Base-by-base conservation (phyloP, 176 grass and related monocot genomes). In the Alopecurus myosuroides region DNA sequence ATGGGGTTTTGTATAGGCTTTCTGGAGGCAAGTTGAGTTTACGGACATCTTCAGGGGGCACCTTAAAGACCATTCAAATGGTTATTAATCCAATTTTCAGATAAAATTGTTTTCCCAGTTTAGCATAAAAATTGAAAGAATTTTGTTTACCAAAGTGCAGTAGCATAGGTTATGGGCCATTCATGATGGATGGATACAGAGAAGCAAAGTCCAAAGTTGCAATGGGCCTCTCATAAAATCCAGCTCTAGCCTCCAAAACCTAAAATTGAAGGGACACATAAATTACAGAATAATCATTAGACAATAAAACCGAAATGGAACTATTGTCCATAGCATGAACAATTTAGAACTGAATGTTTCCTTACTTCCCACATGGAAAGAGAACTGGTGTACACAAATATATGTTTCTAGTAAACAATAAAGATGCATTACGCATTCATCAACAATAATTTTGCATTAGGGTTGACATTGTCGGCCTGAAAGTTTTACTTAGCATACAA, bases 151-250 rank as follows among this genome's bases (percentile, higher is more conserved):
- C 91, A 98, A 93, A 79, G 93, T 98, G 88, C 96, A 98, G 71
- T 98, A 98, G 79, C 96, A 98, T 64, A 98, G 79, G 87, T 98
- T 98, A 89, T 98, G 95, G 63, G 96, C 96, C 96, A 98, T 98
- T 98, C 96, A 98, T 98, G 80, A 98, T 95, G 74, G 96, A 98
- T 81, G 96, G 96, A 87, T 98, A 98, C 79, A 98, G 83, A 70
- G 96, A 98, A 94, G 96, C 96, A 86, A 98, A 98, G 85, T 98
- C 96, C 88, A 98, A 91, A 86, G 96, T 98, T 75, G 96, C 93
- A 45, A 98, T 98, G 23, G 96, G 96, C 56, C 94, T 98, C 70
- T 98, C 96, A 90, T 95, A 98, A 90, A 86, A 98, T 87, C 96
- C 96, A 92, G 93, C 91, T 68, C 89, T 94, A 83, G 96, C 96